Base-by-base conservation (phyloP, 108 stramenopile species). In the Cyclotella kingstonii region DNA sequence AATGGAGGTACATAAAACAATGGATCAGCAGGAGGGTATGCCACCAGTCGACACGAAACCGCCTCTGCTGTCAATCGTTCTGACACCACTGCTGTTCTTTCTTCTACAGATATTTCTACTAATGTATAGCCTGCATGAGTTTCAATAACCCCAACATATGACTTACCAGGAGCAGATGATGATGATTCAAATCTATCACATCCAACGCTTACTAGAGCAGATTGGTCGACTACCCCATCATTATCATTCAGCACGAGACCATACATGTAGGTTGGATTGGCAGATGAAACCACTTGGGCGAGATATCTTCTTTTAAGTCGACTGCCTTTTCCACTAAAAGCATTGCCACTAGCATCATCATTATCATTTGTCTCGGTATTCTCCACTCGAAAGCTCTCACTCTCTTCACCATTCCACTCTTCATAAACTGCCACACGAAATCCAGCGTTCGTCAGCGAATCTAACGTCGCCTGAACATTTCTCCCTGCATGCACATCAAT, bases 351-450 rank as follows among this genome's bases (percentile, higher is more conserved):
- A 38, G 31, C 8, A 29, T 27, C 63, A 23, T 60, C 54, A 8
- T 48, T 55, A 39, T 59, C 72, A 26, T 31, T 19, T 3, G 58
- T 46, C 40, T 35, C 4, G 39, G 35, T 53, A 5, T 30, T 35
- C 18, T 36, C 52, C 22, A 15, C n/a, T n/a, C n/a, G n/a, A n/a
- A n/a, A n/a, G n/a, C n/a, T 40, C 33, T 43, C 53, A 10, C 59
- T 45, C 43, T 77, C 76, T 27, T 77, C 64, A 8, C 73, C 69
- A 11, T 62, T 68, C 38, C 68, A 54, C 63, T 94, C 94, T 73
- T 97, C 97, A 66, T 90, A 97, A 11, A 98, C 92, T 5, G 94
- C 94, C 15, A 97, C 95, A 2, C 72, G 77, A 52, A 95, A 91
- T 17, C 96, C 97, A 41, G 78, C 78, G 15, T 49, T 34, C 3